Percentiles rank a stretch among this genome's conserved stretches.
Conservation (phyloP, 805 yeast genomes). For the Candida endomychidarum region DNA sequence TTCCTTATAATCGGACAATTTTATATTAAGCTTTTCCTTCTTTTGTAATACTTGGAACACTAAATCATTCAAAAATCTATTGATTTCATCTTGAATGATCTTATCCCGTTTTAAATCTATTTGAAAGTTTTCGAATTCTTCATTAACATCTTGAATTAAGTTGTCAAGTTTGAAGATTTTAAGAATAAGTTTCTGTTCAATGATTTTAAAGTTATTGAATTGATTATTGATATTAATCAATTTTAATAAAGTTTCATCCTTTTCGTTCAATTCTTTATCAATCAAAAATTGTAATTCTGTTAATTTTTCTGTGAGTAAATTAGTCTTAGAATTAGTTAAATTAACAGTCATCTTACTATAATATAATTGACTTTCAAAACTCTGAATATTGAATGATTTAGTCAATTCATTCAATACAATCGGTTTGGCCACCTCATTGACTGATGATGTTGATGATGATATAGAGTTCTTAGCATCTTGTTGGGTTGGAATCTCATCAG, state of each 20-base stretch:
- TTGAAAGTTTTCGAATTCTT: constrained; percentile 13
- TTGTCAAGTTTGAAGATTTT: constrained; percentile 34
- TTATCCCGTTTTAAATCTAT: constrained; percentile 30
- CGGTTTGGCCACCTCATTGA: neutral
- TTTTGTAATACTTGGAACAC: constrained; percentile 34
- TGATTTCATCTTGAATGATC: constrained; percentile 42
- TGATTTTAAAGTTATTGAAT: constrained; percentile 25
- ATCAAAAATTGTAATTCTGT: constrained; percentile 38
- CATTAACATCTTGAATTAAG: constrained; percentile 28
- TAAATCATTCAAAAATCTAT: constrained; percentile 39
- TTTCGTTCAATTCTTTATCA: constrained; percentile 37
- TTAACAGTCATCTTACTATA: constrained; percentile 35
- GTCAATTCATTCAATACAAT: constrained; percentile 7
- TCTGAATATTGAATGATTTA: constrained; percentile 21
- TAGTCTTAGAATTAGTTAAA: constrained; percentile 33
- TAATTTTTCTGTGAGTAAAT: constrained; percentile 37
- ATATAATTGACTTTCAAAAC: constrained; percentile 39
- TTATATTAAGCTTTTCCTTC: constrained; percentile 27
- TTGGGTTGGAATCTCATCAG: constrained; percentile 12
- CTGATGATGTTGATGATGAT: constrained; percentile 7
- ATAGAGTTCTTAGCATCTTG: neutral
- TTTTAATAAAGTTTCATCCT: constrained; percentile 32
- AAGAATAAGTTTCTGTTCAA: constrained; percentile 29
- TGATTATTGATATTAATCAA: constrained; percentile 22
- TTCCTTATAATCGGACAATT: constrained; percentile 11